These are phyloP conservation scores for Aphanomyces astaci DNA, from an alignment of 352 stramenopile species.

Conservation along the genomic window DNA sequence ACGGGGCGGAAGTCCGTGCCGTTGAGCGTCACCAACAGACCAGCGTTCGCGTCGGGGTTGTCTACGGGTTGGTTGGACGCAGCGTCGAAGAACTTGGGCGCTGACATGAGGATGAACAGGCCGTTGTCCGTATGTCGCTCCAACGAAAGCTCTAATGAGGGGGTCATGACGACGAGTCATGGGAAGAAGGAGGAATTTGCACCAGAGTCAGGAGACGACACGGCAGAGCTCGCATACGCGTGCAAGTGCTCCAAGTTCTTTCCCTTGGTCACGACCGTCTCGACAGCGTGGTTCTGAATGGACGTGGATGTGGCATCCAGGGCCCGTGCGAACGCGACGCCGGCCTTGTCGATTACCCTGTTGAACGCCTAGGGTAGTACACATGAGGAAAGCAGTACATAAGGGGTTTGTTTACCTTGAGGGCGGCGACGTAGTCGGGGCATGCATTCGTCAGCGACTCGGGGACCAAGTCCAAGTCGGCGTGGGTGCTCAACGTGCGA, in stretches of 20 bases:
- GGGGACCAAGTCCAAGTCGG: conserved; percentile 23
- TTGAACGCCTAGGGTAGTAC: not conserved
- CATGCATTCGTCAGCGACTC: not conserved
- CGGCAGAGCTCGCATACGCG: conserved; percentile 34
- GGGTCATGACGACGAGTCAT: not conserved
- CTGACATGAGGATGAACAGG: conserved; percentile 61
- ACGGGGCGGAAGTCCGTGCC: conserved; percentile 51
- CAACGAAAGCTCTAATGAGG: conserved; percentile 44
- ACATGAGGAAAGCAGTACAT: not conserved
- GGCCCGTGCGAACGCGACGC: not conserved
- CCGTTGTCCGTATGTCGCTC: conserved; percentile 74
- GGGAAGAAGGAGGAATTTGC: not conserved
- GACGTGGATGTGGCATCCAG: not conserved
- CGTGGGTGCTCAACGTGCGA: conserved; percentile 59
- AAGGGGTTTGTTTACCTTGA: conserved; percentile 9
- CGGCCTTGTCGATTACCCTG: not conserved
- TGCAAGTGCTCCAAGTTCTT: conserved; percentile 79
- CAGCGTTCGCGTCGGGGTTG: conserved; percentile 44
- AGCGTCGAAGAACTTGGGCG: conserved; percentile 56
- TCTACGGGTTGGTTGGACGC: conserved; percentile 34
- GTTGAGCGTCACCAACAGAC: conserved; percentile 51
- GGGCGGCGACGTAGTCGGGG: conserved; percentile 11
- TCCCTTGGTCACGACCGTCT: conserved; percentile 44
- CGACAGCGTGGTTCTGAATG: not conserved
- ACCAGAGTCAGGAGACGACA: not conserved